phyloP scores from a whole-genome alignment of 805 yeast genomes.

The Spathaspora hagerdaliae region DNA sequence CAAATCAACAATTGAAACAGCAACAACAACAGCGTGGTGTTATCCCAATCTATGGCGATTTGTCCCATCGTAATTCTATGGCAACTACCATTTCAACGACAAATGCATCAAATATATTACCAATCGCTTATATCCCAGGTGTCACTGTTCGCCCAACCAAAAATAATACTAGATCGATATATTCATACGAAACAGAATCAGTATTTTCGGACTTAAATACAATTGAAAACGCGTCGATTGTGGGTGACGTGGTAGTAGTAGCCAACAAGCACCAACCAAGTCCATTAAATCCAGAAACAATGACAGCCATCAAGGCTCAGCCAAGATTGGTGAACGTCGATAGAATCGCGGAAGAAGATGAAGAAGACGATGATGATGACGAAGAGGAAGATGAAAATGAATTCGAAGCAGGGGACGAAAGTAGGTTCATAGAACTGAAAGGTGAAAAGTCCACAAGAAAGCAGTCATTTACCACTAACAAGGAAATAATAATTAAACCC shows the following conservation, averaged over 20 bases:
- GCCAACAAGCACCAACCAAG: constrained; percentile 9
- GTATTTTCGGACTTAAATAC: constrained; percentile 41
- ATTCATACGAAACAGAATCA: constrained; percentile 41
- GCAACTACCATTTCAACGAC: constrained; percentile 67
- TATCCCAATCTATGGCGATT: constrained; percentile 14
- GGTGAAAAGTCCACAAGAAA: no score
- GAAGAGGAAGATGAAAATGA: constrained; percentile 8
- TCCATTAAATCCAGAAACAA: constrained; percentile 40
- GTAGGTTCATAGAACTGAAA: background rate
- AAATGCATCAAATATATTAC: constrained; percentile 82
- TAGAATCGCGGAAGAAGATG: constrained; percentile 40
- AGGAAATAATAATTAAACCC: background rate
- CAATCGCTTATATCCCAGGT: constrained; percentile 93
- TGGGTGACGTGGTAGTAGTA: constrained; percentile 24
- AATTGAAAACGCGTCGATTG: constrained; percentile 44
- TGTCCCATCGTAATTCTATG: constrained; percentile 29
- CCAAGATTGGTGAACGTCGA: constrained; percentile 65
- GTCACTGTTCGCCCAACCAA: constrained; percentile 62
- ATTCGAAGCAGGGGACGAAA: background rate
- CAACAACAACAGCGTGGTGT: constrained; percentile 7
- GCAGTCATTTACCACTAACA: background rate
- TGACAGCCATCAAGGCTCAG: constrained; percentile 73
- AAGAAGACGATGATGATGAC: constrained; percentile 20
- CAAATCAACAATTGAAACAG: constrained; percentile 5
- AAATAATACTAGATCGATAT: constrained; percentile 40